A percentile compares a stretch with the other conserved stretches of the same genome.
Evolutionary conservation across 805 yeast species (phyloP).

Genomic region (Spathaspora arborariae): DNA sequence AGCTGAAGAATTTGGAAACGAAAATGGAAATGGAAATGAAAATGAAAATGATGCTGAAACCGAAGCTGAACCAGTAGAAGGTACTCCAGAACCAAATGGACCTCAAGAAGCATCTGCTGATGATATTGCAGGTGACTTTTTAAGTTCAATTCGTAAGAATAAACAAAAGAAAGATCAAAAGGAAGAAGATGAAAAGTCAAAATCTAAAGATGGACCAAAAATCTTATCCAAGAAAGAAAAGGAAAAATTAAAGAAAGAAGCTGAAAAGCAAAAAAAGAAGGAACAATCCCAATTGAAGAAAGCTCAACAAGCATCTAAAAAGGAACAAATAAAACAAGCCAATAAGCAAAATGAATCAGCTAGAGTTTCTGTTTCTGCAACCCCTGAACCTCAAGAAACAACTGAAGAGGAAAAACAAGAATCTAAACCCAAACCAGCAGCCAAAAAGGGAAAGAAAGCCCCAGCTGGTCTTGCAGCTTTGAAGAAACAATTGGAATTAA

Average conservation of each 20-base stretch:
- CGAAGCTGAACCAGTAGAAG: slow-evolving; percentile 16
- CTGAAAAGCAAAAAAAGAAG: slow-evolving; percentile 86
- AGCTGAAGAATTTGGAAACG: slow-evolving; percentile 31
- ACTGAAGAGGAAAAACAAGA: slow-evolving; percentile 16
- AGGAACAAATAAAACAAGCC: slow-evolving; percentile 50
- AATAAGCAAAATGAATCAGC: slow-evolving; percentile 43
- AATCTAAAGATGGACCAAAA: slow-evolving; percentile 56
- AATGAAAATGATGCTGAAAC: slow-evolving; percentile 19
- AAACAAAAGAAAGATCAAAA: slow-evolving; percentile 73
- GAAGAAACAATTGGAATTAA: slow-evolving; percentile 82
- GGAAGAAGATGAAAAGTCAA: slow-evolving; percentile 57
- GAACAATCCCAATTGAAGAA: slow-evolving; percentile 86
- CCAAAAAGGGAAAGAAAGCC: slow-evolving; percentile 68
- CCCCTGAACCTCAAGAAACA: slow-evolving; percentile 32
- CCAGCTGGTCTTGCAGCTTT: slow-evolving; percentile 92
- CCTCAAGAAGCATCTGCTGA: slow-evolving; percentile 17
- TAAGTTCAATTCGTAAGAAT: slow-evolving; percentile 77
- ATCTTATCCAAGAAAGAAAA: slow-evolving; percentile 90
- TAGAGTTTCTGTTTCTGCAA: slow-evolving; percentile 21
- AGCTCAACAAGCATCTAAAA: slow-evolving; percentile 58
- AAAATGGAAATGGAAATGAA: slow-evolving; percentile 16
- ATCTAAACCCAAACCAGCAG: slow-evolving; percentile 34
- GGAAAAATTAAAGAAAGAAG: slow-evolving; percentile 93
- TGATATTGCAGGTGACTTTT: slow-evolving; percentile 58
- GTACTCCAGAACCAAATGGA: slow-evolving; percentile 3